phyloP scores from a whole-genome alignment of 2,329 filamentous ascomycete genomes.

The Alternaria sp. region DNA sequence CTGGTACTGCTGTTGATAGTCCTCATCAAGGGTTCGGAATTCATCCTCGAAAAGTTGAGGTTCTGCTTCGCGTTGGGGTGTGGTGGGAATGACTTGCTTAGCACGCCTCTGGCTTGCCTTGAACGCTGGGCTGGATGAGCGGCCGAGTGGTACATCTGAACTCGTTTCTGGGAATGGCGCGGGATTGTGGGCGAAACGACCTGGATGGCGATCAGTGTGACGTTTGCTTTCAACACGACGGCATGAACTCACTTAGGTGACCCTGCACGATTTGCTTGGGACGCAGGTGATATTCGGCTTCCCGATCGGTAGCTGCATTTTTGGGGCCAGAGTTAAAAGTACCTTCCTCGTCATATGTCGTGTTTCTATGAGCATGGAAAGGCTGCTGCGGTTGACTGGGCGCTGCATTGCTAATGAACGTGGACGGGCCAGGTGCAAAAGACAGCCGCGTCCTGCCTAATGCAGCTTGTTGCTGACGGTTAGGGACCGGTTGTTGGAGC shows the following conservation, averaged over 20 bases:
- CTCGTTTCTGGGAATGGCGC: constrained; percentile 33
- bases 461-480: constrained; percentile 47
- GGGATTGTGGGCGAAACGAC: constrained; percentile 36
- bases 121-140: constrained; percentile 54
- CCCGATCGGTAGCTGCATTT: constrained; percentile 1
- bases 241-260: constrained; percentile 17
- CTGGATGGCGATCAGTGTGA: constrained; percentile 17
- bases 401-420: constrained; percentile 11
- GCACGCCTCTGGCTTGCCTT: constrained; percentile 46
- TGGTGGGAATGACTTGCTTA: constrained; percentile 4
- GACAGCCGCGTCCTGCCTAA: constrained; percentile 51
- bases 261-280: constrained; percentile 4
- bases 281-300: constrained; percentile 9
- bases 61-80: neutral
- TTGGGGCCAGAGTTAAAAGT: neutral
- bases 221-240: neutral
- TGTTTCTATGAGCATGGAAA: neutral
- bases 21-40: neutral
- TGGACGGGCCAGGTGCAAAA: constrained; percentile 37
- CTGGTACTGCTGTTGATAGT: neutral
- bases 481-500: constrained; percentile 42
- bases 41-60: neutral
- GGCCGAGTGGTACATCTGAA: constrained; percentile 39
- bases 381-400: constrained; percentile 14
- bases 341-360: neutral